A percentile compares a stretch with the other conserved stretches of the same genome.
phyloP scores from a whole-genome alignment of 352 stramenopile species.

The Pythium phragmitis region DNA sequence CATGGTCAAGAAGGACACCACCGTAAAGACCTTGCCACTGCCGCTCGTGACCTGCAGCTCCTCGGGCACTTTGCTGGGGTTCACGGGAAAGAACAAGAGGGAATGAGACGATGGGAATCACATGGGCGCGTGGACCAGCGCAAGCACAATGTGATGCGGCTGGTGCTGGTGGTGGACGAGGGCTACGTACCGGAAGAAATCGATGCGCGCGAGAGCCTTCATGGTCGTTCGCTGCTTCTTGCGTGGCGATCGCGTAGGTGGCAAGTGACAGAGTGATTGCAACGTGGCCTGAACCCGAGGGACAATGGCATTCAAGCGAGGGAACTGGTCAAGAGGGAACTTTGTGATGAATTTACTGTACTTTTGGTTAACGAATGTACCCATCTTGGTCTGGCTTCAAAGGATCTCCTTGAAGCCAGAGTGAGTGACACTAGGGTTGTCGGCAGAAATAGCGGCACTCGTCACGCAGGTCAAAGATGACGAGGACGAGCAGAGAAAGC shows the following conservation, averaged over 20 bases:
- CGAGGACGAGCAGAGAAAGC: too few relatives aligned
- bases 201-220: conserved; percentile 33
- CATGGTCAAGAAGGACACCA: conserved; percentile 65
- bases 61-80: conserved; percentile 64
- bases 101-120: conserved; percentile 1
- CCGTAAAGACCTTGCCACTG: conserved; percentile 64
- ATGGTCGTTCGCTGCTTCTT: conserved; percentile 4
- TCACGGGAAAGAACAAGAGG: not conserved
- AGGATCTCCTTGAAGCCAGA: not conserved
- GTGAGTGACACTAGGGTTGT: too few relatives aligned
- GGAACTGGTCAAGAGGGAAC: conserved; percentile 4
- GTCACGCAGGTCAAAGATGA: too few relatives aligned
- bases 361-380: conserved; percentile 3
- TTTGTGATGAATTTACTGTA: not conserved
- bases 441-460: not conserved
- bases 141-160: conserved; percentile 1
- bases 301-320: conserved; percentile 6
- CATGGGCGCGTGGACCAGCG: conserved; percentile 19
- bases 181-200: conserved; percentile 65
- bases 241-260: not conserved
- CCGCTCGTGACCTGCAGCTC: conserved; percentile 64
- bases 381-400: conserved; percentile 10
- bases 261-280: not conserved
- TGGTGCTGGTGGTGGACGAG: not conserved
- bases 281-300: not conserved